Evolutionary conservation across 495 filamentous ascomycete genomes (phyloP), one percentile per base, ranked within the genome.

Genomic region (Geoglossum glabrum): DNA sequence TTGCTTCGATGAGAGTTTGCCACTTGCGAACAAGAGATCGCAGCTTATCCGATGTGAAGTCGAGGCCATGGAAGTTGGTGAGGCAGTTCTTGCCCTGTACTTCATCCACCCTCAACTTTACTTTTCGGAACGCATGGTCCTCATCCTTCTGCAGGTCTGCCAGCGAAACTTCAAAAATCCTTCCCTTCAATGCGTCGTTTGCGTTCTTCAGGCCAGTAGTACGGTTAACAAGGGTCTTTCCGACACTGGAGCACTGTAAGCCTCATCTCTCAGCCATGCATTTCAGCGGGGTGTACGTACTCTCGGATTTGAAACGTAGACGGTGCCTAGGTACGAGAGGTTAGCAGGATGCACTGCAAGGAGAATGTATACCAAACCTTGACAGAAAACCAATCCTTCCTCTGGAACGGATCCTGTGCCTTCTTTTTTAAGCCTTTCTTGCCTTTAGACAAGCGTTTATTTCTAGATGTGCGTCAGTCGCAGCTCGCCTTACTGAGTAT

Each of bases 351-450:
- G 6, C 10, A 10, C 11, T 19, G 13, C 30, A 27, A 13, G 27
- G 31, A 60, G 21, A 33, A 31, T 17, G 19, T 28, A 21, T 23
- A 7, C 21, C 23, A 64, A 71, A 89, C 87, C 86, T 96, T 97
- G 72, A 98, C 82, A 62, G 84, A 85, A 77, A 87, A 98, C 85
- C 94, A 96, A 73, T 97, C 90, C 80, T 98, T 98, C 68, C 90
- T 83, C 68, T 89, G 77, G 77, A 98, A 98, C 65, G 92, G 93
- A 72, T 98, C 92, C 70, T 87, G 82, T 58, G 86, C 83, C 75
- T 86, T 90, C 92, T 98, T 98, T 87, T 98, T 98, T 68, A 98
- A 82, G 72, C 92, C 92, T 83, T 98, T 98, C 87, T 98, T 98
- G 78, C 92, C 93, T 80, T 98, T 98, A 55, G 92, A 97, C 77